Evolutionary conservation across 2,329 filamentous ascomycete genomes (phyloP), one percentile per base, ranked within the genome.

Genomic region (Arthrobotrys pseudoclavata): DNA sequence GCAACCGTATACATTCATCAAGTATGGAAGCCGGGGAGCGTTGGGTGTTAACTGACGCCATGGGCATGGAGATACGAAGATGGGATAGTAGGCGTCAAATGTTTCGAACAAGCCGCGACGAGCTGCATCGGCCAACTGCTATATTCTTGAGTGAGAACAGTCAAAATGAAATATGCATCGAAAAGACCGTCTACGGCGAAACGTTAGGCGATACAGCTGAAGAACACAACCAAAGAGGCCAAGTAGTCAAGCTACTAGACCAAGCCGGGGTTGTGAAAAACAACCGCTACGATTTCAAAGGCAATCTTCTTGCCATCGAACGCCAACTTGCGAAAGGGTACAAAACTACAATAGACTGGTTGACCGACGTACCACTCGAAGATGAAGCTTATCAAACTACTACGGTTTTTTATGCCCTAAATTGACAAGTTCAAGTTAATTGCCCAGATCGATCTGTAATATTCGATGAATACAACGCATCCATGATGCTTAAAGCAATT

Each of bases 231-330:
- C 34, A 60, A 12, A 34, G 70, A 3, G 47, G 48, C 10, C 48
- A 57, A 18, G 42, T 50, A 0, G 50, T 61, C 37, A 42, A 55
- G 42, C 20, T 34, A 12, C 66, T 48, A 6, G 79, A 80, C 24
- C 79, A 76, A 31, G 37, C 64, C 1, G 79, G 79, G 2, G 22
- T 77, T 5, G 20, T 52, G 0, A 26, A 24, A 4, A 69, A 12
- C 13, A 48, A 13, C 9, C 7, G 47, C 10, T 80, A 79, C 37
- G 79, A 80, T 37, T 80, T 80, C 63, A 79, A 79, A 37, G 79
- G 79, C 10, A 80, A 80, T 40, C 48, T 50, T 0, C 24, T 79
- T 2, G 29, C 18, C 5, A 55, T 29, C 15, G 18, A 71, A 26
- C 31, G 60, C 5, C 34, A 42, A 9, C 34, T 62, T 15, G 52